Evolutionary conservation across 1,284 basidiomycete species (phyloP).

Genomic region (Leucoagaricus sp.): DNA sequence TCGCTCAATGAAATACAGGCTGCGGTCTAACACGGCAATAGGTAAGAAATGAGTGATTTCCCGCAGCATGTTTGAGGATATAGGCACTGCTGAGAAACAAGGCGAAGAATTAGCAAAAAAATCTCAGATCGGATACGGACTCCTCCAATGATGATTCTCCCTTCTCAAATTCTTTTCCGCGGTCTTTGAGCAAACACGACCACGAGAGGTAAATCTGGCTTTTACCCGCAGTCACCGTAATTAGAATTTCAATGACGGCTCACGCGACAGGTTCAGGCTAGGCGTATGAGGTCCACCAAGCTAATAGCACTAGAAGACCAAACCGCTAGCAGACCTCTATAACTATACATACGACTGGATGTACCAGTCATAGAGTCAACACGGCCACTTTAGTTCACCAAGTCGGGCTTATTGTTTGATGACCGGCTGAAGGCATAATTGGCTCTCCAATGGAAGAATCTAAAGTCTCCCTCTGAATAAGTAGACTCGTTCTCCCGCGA

Average conservation of each 20-base stretch:
- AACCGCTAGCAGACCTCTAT: too few relatives aligned
- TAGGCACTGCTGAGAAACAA: too few relatives aligned
- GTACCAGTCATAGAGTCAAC: neutral
- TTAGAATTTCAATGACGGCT: too few relatives aligned
- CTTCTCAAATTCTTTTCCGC: conserved; percentile 10
- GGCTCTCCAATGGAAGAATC: neutral
- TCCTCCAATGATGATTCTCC: neutral
- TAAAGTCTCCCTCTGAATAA: neutral
- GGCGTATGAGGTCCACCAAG: too few relatives aligned
- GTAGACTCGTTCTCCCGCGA: conserved; percentile 11
- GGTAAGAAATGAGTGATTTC: too few relatives aligned
- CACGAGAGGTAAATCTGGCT: neutral
- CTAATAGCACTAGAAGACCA: too few relatives aligned
- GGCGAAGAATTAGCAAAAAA: too few relatives aligned
- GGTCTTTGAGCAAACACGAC: conserved; percentile 5
- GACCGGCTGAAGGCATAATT: neutral
- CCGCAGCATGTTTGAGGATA: too few relatives aligned
- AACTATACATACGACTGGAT: neutral
- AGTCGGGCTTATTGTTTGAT: neutral
- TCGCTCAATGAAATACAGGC: too few relatives aligned
- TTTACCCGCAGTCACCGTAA: neutral
- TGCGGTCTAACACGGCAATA: too few relatives aligned
- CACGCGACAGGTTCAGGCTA: too few relatives aligned
- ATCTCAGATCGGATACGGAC: neutral
- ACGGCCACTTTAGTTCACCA: neutral